Conservation (phyloP, 1,284 basidiomycete genomes). For the Cutaneotrichosporon sp. region DNA sequence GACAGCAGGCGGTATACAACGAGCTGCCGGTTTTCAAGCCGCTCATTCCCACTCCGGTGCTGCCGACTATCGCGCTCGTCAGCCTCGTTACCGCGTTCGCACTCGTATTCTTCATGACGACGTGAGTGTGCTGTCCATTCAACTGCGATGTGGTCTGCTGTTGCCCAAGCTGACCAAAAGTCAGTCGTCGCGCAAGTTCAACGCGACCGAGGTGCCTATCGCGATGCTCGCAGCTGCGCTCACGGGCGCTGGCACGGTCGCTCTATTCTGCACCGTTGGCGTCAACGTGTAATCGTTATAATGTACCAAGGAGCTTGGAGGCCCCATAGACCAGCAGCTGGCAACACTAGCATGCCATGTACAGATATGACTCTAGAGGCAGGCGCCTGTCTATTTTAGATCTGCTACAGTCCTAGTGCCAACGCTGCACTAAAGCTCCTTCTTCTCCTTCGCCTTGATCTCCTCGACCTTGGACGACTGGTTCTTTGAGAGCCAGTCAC, state of each 20-base stretch:
- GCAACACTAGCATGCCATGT: slow-evolving; percentile 8
- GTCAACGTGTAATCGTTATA: slow-evolving; percentile 66
- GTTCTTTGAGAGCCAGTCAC: slow-evolving; percentile 19
- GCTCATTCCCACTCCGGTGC: slow-evolving; percentile 62
- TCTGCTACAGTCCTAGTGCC: not conserved
- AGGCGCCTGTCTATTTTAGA: not conserved
- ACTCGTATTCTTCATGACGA: slow-evolving; percentile 84
- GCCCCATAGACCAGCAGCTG: not conserved
- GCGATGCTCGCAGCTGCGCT: slow-evolving; percentile 71
- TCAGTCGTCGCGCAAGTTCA: slow-evolving; percentile 15
- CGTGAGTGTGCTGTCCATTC: slow-evolving; percentile 57
- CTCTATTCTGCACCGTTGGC: slow-evolving; percentile 79
- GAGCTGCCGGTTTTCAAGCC: slow-evolving; percentile 66
- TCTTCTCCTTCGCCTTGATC: slow-evolving; percentile 15
- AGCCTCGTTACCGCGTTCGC: slow-evolving; percentile 71
- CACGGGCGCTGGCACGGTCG: slow-evolving; percentile 79
- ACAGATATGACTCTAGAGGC: not conserved
- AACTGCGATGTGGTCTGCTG: not conserved
- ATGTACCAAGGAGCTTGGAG: not conserved
- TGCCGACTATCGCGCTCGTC: slow-evolving; percentile 72
- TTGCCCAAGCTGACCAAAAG: slow-evolving; percentile 8
- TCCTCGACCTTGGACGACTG: slow-evolving; percentile 8
- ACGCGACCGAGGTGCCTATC: slow-evolving; percentile 62
- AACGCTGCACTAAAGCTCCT: slow-evolving; percentile 14
- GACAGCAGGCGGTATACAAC: slow-evolving; percentile 58